A percentile compares a stretch with the other conserved stretches of the same genome.
Conservation (phyloP, 306 rosid genomes). For the Castanopsis chinensis region DNA sequence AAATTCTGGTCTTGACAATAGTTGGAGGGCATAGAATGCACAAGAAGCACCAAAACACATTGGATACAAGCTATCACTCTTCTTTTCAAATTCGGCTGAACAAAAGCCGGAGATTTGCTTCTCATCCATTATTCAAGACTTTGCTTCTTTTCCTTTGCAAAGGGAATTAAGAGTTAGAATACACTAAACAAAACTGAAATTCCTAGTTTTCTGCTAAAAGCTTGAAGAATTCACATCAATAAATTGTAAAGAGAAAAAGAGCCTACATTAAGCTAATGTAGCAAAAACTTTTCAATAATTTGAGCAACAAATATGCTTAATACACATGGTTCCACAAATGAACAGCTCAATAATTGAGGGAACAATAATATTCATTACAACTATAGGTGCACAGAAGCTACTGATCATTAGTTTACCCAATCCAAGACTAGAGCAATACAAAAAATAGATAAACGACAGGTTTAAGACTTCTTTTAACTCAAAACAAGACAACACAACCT, state of each 20-base stretch:
- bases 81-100: constrained; percentile 37
- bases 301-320: constrained; percentile 14
- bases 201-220: constrained; percentile 13
- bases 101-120: constrained; percentile 35
- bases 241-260: constrained; percentile 15
- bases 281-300: constrained; percentile 28
- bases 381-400: constrained; percentile 6
- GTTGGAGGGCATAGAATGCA: constrained; percentile 74
- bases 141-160: constrained; percentile 31
- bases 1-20: constrained; percentile 45
- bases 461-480: constrained; percentile 15
- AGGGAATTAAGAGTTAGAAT: constrained; percentile 31
- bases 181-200: constrained; percentile 15
- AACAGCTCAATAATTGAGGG: constrained; percentile 18
- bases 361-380: constrained; percentile 24
- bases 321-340: not conserved
- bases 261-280: constrained; percentile 11
- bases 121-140: constrained; percentile 59
- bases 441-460: constrained; percentile 33
- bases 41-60: constrained; percentile 85
- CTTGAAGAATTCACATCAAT: constrained; percentile 18
- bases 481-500: constrained; percentile 8
- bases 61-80: constrained; percentile 57
- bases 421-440: constrained; percentile 12
- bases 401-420: constrained; percentile 12